Evolutionary conservation across 176 grass and related monocot genomes (phyloP).

Genomic region (Avena insularis): DNA sequence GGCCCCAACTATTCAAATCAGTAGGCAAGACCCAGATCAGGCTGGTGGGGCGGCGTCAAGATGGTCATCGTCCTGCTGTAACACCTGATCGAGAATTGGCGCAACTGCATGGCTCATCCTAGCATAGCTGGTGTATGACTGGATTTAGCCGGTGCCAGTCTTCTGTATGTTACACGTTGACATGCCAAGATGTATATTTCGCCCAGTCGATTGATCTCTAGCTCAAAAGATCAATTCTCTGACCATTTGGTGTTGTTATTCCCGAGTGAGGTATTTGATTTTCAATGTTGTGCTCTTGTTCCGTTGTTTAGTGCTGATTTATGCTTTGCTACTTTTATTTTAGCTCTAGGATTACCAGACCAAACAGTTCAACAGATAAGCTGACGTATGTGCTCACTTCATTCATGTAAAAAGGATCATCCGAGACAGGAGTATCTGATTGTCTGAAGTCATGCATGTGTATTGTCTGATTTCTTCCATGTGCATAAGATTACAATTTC

Average conservation of each 20-base stretch:
- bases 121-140: slow-evolving; percentile 10
- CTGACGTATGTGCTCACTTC: slow-evolving; percentile 33
- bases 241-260: slow-evolving; percentile 31
- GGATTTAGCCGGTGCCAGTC: slow-evolving; percentile 15
- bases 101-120: slow-evolving; percentile 22
- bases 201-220: slow-evolving; percentile 40
- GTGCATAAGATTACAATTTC: background rate
- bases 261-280: slow-evolving; percentile 27
- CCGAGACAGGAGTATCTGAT: slow-evolving; percentile 31
- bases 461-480: slow-evolving; percentile 17
- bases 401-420: slow-evolving; percentile 27
- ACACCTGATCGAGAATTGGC: slow-evolving; percentile 47
- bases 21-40: slow-evolving; percentile 56
- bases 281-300: slow-evolving; percentile 23
- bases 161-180: slow-evolving; percentile 19
- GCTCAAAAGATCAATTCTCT: slow-evolving; percentile 33
- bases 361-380: slow-evolving; percentile 29
- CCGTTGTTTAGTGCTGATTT: slow-evolving; percentile 36
- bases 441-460: slow-evolving; percentile 32
- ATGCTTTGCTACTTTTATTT: slow-evolving; percentile 28
- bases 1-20: slow-evolving; percentile 71
- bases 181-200: slow-evolving; percentile 55
- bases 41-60: slow-evolving; percentile 39
- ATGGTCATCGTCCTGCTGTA: slow-evolving; percentile 71
- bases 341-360: slow-evolving; percentile 29